Evolutionary conservation across 768 basidiomycete species (phyloP).

Genomic region (Amanita pseudoporphyria): DNA sequence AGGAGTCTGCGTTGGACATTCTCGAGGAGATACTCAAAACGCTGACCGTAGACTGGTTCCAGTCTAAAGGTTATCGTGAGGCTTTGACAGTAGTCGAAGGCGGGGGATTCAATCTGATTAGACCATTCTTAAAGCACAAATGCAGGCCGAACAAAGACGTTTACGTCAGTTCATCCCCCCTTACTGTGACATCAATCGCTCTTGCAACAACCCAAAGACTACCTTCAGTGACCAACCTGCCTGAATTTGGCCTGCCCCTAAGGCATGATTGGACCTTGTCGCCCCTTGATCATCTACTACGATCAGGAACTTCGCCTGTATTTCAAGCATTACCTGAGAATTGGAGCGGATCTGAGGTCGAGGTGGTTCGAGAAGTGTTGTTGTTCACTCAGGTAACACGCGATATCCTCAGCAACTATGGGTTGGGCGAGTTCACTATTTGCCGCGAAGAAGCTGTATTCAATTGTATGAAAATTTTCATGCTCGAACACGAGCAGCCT

Average conservation of each 20-base stretch:
- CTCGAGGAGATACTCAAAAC: constrained; percentile 28
- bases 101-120: constrained; percentile 38
- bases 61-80: constrained; percentile 23
- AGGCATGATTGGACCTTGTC: constrained; percentile 56
- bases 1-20: constrained; percentile 40
- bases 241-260: constrained; percentile 35
- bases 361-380: constrained; percentile 63
- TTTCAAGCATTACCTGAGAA: constrained; percentile 55
- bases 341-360: constrained; percentile 77
- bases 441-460: constrained; percentile 54
- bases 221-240: constrained; percentile 18
- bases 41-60: constrained; percentile 33
- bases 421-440: constrained; percentile 32
- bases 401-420: constrained; percentile 32
- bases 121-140: constrained; percentile 50
- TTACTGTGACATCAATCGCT: constrained; percentile 47
- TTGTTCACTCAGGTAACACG: constrained; percentile 45
- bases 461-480: constrained; percentile 87
- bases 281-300: constrained; percentile 71
- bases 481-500: constrained; percentile 83
- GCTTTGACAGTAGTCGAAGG: constrained; percentile 38
- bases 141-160: constrained; percentile 31
- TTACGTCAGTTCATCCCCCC: constrained; percentile 40
- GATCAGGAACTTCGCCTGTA: constrained; percentile 61
- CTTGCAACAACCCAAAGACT: constrained; percentile 46